Evolutionary conservation across 1,284 basidiomycete genomes (phyloP).

Genomic region (Golubevia pallescens): DNA sequence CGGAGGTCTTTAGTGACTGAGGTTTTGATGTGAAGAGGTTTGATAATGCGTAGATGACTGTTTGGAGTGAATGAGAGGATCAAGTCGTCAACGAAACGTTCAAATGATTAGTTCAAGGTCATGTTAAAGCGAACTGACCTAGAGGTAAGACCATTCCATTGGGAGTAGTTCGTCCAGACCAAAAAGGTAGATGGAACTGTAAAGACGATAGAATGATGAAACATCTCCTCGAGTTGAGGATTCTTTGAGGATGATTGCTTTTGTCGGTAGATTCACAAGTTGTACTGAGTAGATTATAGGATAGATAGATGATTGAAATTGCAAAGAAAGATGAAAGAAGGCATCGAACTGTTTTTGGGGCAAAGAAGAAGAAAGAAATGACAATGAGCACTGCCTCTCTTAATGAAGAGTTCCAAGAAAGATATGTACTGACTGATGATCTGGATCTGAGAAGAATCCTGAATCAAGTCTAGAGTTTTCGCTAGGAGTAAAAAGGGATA

Average conservation of each 20-base stretch:
- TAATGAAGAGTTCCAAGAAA: not conserved
- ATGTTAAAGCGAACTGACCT: conserved; percentile 73
- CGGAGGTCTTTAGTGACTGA: conserved; percentile 11
- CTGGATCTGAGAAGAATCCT: conserved; percentile 72
- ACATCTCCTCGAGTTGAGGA: conserved; percentile 1
- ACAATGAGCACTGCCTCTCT: not conserved
- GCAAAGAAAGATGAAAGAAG: conserved; percentile 75
- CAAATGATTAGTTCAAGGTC: too few species aligned
- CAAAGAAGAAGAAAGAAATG: conserved; percentile 4
- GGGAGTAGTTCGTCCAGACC: conserved; percentile 88
- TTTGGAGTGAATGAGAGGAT: not conserved
- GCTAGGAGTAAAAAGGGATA: conserved; percentile 58
- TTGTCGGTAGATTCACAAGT: too few species aligned
- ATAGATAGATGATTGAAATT: conserved; percentile 72
- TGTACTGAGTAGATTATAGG: conserved; percentile 73
- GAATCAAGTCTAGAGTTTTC: conserved; percentile 66
- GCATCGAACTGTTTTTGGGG: conserved; percentile 72
- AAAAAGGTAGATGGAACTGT: conserved; percentile 92
- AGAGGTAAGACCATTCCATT: conserved; percentile 89
- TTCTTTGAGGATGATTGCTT: conserved; percentile 11
- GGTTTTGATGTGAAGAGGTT: not conserved
- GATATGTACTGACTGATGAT: conserved; percentile 68
- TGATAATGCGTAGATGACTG: not conserved
- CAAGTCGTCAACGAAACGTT: too few species aligned
- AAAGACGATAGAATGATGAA: conserved; percentile 74